These are phyloP conservation scores for Candida boidinii DNA, from an alignment of 805 yeast species.

Conservation along the genomic window DNA sequence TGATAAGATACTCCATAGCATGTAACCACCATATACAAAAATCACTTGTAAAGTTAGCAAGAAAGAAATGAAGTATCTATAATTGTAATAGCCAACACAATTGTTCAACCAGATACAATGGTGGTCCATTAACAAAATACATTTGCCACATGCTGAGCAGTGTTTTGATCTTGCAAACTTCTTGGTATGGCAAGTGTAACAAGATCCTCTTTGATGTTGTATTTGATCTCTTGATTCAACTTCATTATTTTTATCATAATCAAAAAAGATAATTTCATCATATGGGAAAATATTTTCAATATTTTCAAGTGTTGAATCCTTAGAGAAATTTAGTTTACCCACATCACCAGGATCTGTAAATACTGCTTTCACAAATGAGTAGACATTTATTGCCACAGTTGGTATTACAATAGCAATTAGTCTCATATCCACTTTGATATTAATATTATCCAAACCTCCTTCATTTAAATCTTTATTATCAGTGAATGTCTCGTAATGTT, in stretches of 20 bases:
- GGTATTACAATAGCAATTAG: conserved; percentile 11
- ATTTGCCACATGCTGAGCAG: conserved; percentile 60
- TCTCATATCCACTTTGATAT: conserved; percentile 4
- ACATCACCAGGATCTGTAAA: conserved; percentile 35
- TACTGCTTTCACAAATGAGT: conserved; percentile 29
- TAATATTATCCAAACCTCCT: conserved; percentile 6
- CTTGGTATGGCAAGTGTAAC: conserved; percentile 53
- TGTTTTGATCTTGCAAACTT: conserved; percentile 73
- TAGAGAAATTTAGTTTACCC: conserved; percentile 3
- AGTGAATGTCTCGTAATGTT: not conserved
- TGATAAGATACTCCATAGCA: conserved; percentile 23
- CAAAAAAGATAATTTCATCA: conserved; percentile 35
- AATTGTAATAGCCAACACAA: conserved; percentile 46
- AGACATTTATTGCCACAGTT: conserved; percentile 24
- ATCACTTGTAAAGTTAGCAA: conserved; percentile 26
- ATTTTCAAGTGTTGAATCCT: conserved; percentile 6
- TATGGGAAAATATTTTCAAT: conserved; percentile 19
- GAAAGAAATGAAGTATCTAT: conserved; percentile 37
- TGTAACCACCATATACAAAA: conserved; percentile 31
- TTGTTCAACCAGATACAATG: conserved; percentile 50
- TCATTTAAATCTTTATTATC: not conserved
- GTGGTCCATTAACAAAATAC: conserved; percentile 58
- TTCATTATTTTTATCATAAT: conserved; percentile 25
- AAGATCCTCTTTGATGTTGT: too few species aligned
- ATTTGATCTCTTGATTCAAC: too few species aligned